Base-by-base conservation (phyloP, 805 yeast species). In the Lipomyces lipofer region DNA sequence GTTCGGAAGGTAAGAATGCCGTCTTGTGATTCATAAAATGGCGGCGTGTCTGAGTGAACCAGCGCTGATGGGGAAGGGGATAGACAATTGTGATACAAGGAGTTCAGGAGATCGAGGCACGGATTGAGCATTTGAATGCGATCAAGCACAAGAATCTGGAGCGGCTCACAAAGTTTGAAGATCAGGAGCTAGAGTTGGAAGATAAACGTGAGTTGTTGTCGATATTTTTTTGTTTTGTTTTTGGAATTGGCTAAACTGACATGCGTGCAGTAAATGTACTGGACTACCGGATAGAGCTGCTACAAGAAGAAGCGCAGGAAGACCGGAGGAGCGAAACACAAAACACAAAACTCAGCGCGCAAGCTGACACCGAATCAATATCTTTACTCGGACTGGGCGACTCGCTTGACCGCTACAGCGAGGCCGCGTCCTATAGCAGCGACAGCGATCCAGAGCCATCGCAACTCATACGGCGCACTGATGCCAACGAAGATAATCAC, bases 261-360 rank as follows among this genome's bases (percentile, higher is more conserved):
- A 30, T 4, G 10, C 17, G n/a, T 12, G 4, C 29, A 58, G 62
- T 51, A 12, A 60, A 51, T 47, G 60, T 58, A 8, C 33, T 58
- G 22, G 59, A 58, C 42, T 58, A 58, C 30, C 60, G 60, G 35
- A 55, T 58, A 43, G 62, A 58, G 36, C 56, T 58, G 12, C 52
- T 58, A 3, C 59, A 51, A 17, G 62, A 58, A 47, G 62, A 58
- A 13, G 62, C 55, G 4, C 17, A 44, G 8, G 58, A 49, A 21
- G 45, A 22, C 12, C 49, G 29, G 45, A 25, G 19, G 30, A 17
- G 6, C 29, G 32, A n/a, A 52, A 47, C 2, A 36, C 13, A 4
- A 33, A 39, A 2, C 15, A 35, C 48, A 13, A 30, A 21, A 3
- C 12, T 33, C 19, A 24, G 39, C 8, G 57, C 54, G 6, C 49